Base-by-base conservation (phyloP, 148 eudicot genomes). In the Vaccinium macrocarpon region DNA sequence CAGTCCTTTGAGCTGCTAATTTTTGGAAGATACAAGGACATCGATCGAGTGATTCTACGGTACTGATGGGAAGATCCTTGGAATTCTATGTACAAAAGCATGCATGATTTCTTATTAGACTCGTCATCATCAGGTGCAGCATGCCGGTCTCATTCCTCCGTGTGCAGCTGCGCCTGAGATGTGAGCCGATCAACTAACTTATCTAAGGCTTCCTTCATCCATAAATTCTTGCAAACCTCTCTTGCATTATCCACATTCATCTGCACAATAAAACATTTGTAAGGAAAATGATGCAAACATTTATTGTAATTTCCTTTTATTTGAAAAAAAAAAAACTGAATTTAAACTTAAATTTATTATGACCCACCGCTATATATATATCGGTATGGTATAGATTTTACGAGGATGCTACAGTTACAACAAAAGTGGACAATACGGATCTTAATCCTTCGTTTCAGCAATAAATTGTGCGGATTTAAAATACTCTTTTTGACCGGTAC, bases 161-260 rank as follows among this genome's bases (percentile, higher is more conserved):
- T 77, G 59, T 23, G 57, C 70, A 64, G 29, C 57, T 16, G 21
- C 57, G 18, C 9, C 21, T 68, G 80, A 32, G 83, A 52, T 8
- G 27, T 72, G 11, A 91, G 84, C 35, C 93, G 82, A 71, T 88
- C 82, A 50, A 87, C 90, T 49, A 91, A 81, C 75, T 7, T 87
- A 59, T 89, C 93, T 15, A 91, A 84, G 35, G 93, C 93, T 81
- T 91, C 93, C 75, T 87, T 91, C 93, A 91, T 91, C 93, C 93
- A 91, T 86, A 82, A 80, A 62, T 88, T 86, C 21, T 83, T 61
- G 50, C 93, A 91, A 46, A 83, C 88, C 59, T 90, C 88, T 82
- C 84, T 89, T 3, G 93, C 93, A 55, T 88, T 84, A 10, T 15
- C 87, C 71, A 88, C 88, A 0, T 50, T 88, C 90, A 89, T 91